A percentile compares a stretch with the other conserved stretches of the same genome.
Evolutionary conservation across 164 flowering plant genomes (phyloP).

Genomic region (Buxus sempervirens): DNA sequence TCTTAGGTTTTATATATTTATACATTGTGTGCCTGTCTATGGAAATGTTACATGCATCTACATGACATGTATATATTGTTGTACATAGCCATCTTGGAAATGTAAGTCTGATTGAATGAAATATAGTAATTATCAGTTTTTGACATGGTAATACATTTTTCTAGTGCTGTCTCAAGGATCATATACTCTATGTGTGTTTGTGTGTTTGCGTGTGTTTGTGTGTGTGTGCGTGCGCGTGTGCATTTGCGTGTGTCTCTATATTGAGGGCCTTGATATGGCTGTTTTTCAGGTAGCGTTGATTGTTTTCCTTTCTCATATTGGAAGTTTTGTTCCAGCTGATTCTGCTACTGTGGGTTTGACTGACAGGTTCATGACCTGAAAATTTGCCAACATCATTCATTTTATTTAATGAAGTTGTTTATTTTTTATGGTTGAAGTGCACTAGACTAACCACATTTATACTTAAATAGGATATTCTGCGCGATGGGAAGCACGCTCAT

Average conservation of each 20-base stretch:
- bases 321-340: constrained; percentile 98
- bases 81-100: too few species aligned
- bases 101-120: too few species aligned
- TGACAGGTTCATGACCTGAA: constrained; percentile 54
- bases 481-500: constrained; percentile 85
- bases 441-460: constrained; percentile 3
- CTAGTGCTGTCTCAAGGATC: too few species aligned
- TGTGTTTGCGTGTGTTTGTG: neutral
- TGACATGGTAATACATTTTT: too few species aligned
- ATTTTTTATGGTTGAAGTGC: neutral
- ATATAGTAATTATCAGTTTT: too few species aligned
- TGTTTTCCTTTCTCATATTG: constrained; percentile 93
- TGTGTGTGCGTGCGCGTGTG: neutral
- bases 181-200: neutral
- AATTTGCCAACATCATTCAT: neutral
- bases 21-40: too few species aligned
- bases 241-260: neutral
- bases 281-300: constrained; percentile 85
- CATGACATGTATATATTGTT: too few species aligned
- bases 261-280: neutral
- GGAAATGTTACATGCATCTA: too few species aligned
- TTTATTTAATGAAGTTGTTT: neutral
- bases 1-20: too few species aligned
- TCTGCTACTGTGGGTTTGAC: constrained; percentile 92
- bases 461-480: constrained; percentile 68